A percentile compares a stretch with the other conserved stretches of the same genome.
Evolutionary conservation across 1,284 basidiomycete species (phyloP).

Genomic region (Xerocomus cyaneibrunnescens): DNA sequence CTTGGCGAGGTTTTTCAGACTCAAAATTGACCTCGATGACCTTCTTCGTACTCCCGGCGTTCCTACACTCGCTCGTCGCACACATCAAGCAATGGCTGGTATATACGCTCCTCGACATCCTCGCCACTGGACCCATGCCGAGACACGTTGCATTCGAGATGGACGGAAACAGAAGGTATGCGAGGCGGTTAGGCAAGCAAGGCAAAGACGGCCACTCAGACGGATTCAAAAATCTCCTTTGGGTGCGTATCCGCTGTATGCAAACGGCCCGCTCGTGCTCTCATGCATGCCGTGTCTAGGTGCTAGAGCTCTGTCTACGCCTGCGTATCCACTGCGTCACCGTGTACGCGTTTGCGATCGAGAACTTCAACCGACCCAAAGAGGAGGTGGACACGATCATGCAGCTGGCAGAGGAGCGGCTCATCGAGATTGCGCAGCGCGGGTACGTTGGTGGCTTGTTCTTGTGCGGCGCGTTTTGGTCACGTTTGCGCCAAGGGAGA

Average conservation of each 20-base stretch:
- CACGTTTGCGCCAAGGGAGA: conserved; percentile 49
- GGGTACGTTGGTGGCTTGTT: conserved; percentile 54
- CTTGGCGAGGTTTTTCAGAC: no score
- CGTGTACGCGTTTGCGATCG: conserved; percentile 95
- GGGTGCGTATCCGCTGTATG: conserved; percentile 50
- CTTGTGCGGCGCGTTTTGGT: neutral
- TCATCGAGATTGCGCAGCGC: conserved; percentile 79
- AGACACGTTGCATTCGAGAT: conserved; percentile 95
- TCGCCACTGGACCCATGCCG: conserved; percentile 85
- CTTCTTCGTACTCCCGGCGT: neutral
- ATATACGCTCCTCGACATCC: conserved; percentile 53
- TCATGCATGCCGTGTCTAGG: conserved; percentile 45
- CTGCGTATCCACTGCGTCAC: conserved; percentile 82
- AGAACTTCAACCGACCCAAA: conserved; percentile 91
- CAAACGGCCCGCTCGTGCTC: neutral
- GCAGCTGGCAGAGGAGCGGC: conserved; percentile 78
- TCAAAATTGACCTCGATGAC: no score
- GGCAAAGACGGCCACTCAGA: conserved; percentile 80
- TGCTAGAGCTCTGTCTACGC: conserved; percentile 79
- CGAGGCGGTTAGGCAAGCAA: conserved; percentile 64
- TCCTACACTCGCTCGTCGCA: conserved; percentile 13
- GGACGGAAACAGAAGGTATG: conserved; percentile 97
- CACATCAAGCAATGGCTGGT: conserved; percentile 26
- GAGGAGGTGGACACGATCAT: conserved; percentile 90
- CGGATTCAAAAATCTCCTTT: conserved; percentile 81